Evolutionary conservation across 2,329 filamentous ascomycete genomes (phyloP).

Genomic region (Cadophora malorum): DNA sequence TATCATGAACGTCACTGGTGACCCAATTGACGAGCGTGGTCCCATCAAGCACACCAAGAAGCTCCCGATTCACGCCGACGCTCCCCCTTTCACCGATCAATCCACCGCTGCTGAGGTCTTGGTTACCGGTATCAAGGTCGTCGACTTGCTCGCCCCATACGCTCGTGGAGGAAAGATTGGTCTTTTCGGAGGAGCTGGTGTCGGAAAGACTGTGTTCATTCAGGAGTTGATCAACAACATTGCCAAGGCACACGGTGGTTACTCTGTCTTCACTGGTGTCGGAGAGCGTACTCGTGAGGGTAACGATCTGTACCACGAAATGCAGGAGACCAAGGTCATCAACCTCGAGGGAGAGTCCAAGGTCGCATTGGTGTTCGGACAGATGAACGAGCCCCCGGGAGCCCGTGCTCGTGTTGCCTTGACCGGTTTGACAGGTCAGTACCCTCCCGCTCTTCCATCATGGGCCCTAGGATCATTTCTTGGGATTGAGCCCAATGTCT

Average conservation of each 20-base stretch:
- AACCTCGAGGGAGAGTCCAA: conserved; percentile 99
- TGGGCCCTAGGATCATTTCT: no score
- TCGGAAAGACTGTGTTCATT: conserved; percentile 99
- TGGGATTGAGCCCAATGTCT: not conserved
- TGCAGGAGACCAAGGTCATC: conserved; percentile 99
- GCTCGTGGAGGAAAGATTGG: conserved; percentile 99
- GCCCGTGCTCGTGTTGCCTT: conserved; percentile 99
- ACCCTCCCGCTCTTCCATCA: no score
- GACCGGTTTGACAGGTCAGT: conserved; percentile 63
- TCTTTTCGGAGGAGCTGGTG: conserved; percentile 99
- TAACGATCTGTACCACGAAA: conserved; percentile 99
- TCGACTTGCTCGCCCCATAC: conserved; percentile 98
- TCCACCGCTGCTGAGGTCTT: conserved; percentile 96
- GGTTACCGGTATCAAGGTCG: conserved; percentile 99
- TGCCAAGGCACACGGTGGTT: conserved; percentile 99
- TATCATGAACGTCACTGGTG: conserved; percentile 99
- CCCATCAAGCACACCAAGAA: conserved; percentile 93
- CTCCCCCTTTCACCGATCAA: conserved; percentile 92
- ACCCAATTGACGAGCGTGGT: conserved; percentile 99
- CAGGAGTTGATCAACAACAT: conserved; percentile 99
- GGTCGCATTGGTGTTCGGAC: conserved; percentile 98
- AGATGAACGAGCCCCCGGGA: conserved; percentile 99
- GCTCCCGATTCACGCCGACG: conserved; percentile 91
- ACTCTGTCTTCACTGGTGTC: conserved; percentile 99
- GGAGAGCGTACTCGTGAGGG: conserved; percentile 99